phyloP scores from a whole-genome alignment of 179 eudicot genomes.

The Pouteria campechiana region DNA sequence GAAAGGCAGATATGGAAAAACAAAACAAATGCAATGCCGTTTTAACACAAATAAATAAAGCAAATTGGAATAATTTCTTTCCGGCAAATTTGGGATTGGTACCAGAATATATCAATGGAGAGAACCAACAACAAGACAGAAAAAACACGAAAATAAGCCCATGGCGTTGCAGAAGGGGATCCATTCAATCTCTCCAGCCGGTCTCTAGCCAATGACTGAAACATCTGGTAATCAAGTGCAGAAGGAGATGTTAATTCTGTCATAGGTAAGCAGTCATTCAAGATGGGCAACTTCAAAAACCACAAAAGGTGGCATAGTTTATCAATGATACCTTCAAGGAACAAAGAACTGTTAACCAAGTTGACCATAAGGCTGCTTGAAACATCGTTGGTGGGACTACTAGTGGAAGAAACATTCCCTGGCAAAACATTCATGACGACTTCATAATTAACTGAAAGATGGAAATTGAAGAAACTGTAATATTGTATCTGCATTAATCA shows the following conservation, averaged over 20 bases:
- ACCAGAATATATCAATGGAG: conserved; percentile 72
- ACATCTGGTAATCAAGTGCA: too few species aligned
- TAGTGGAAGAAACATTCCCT: conserved; percentile 94
- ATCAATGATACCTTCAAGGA: conserved; percentile 59
- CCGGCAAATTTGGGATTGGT: too few species aligned
- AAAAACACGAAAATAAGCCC: conserved; percentile 91
- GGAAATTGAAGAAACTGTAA: too few species aligned
- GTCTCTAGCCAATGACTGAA: conserved; percentile 98
- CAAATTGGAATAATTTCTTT: too few species aligned
- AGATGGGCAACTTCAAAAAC: too few species aligned
- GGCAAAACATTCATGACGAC: neutral
- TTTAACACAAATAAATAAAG: neutral
- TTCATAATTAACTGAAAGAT: too few species aligned
- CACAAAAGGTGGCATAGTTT: too few species aligned
- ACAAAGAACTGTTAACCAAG: conserved; percentile 81
- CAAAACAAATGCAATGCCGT: too few species aligned
- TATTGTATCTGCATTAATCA: too few species aligned
- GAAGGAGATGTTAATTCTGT: too few species aligned
- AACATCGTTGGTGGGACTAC: conserved; percentile 78
- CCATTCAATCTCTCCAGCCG: conserved; percentile 94
- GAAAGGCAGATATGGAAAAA: too few species aligned
- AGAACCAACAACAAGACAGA: conserved; percentile 75
- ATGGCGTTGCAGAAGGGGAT: conserved; percentile 88
- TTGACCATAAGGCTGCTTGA: conserved; percentile 74
- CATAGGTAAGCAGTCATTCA: too few species aligned